These are phyloP conservation scores for Artemisia annua DNA, from an alignment of 129 eudicot species.

Conservation along the genomic window DNA sequence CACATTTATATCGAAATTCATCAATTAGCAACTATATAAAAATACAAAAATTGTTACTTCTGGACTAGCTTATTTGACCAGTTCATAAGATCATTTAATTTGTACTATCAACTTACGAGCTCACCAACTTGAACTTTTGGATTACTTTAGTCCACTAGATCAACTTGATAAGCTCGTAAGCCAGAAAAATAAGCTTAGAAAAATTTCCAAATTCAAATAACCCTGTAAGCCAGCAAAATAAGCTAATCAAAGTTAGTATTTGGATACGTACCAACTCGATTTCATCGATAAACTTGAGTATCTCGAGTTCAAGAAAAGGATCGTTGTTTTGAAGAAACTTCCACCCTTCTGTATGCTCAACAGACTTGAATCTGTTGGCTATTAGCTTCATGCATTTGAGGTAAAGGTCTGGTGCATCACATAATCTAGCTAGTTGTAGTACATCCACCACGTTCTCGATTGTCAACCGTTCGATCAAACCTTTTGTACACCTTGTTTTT, in stretches of 20 bases:
- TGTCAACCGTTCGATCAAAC: conserved; percentile 49
- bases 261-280: conserved; percentile 54
- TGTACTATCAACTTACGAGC: no score
- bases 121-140: no score
- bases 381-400: conserved; percentile 75
- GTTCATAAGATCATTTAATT: no score
- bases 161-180: no score
- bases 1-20: conserved; percentile 13
- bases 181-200: no score
- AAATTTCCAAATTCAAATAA: no score
- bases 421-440: conserved; percentile 81
- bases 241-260: no score
- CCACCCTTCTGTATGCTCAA: conserved; percentile 88
- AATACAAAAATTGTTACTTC: no score
- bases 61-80: no score
- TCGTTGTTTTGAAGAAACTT: conserved; percentile 81
- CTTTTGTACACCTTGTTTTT: conserved; percentile 73
- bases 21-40: conserved; percentile 13
- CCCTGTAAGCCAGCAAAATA: no score
- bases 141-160: no score
- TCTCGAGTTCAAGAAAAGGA: conserved; percentile 82
- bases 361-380: conserved; percentile 54
- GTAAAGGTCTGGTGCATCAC: conserved; percentile 88
- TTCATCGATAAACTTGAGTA: conserved; percentile 88
- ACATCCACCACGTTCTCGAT: conserved; percentile 74